phyloP scores from a whole-genome alignment of 208 protist species.

The Crithidia sp. region DNA sequence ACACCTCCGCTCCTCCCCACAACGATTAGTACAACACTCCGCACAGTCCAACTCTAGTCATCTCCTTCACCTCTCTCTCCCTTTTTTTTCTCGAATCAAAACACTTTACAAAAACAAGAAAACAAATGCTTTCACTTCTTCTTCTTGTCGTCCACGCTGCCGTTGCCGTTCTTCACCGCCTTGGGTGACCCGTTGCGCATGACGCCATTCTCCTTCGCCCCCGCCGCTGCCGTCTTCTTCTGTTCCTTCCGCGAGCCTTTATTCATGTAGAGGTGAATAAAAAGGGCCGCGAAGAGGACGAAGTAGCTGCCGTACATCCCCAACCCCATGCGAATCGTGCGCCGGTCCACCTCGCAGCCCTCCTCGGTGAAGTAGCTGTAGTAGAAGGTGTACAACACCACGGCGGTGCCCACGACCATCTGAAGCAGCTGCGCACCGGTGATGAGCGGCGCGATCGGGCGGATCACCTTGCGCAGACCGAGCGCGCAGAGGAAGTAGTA shows the following conservation, averaged over 20 bases:
- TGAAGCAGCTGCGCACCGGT: constrained; percentile 87
- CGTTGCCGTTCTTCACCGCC: constrained; percentile 5
- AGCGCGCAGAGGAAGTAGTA: constrained; percentile 92
- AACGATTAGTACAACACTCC: too few relatives aligned
- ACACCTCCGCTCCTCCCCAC: too few relatives aligned
- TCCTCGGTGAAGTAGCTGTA: constrained; percentile 37
- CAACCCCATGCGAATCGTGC: constrained; percentile 59
- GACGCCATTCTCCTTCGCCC: neutral
- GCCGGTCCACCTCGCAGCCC: constrained; percentile 53
- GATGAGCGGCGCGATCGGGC: constrained; percentile 87
- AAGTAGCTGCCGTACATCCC: constrained; percentile 92
- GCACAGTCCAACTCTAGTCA: too few relatives aligned
- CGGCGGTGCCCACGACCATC: constrained; percentile 89
- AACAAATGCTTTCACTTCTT: neutral
- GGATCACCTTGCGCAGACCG: constrained; percentile 53
- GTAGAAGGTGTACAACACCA: constrained; percentile 61
- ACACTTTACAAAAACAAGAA: too few relatives aligned
- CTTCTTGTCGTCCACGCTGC: constrained; percentile 19
- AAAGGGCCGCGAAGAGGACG: constrained; percentile 85
- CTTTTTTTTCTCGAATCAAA: too few relatives aligned
- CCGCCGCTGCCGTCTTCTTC: neutral
- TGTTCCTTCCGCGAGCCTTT: constrained; percentile 22
- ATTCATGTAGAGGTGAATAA: constrained; percentile 46
- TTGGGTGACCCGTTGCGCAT: neutral
- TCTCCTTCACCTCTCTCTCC: too few relatives aligned